Conservation (phyloP, 352 stramenopile genomes). For the Halophytophthora batemanensis region DNA sequence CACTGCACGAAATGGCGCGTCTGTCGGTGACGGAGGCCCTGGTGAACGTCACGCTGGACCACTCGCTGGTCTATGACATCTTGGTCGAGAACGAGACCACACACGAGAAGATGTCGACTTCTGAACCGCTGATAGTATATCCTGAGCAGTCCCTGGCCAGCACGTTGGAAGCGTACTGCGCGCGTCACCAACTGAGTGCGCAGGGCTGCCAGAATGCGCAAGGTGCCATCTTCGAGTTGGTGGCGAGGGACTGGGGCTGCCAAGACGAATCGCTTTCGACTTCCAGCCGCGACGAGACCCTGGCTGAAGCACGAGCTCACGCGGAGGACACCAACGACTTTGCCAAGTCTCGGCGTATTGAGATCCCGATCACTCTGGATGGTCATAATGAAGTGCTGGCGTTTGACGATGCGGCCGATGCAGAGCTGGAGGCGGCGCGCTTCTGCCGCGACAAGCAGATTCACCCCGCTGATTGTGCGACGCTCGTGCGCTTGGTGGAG, state of each 20-base stretch:
- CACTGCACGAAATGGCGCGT: conserved; percentile 43
- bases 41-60: conserved; percentile 61
- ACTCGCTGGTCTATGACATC: conserved; percentile 43
- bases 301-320: background rate
- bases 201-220: conserved; percentile 10
- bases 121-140: conserved; percentile 25
- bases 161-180: conserved; percentile 33
- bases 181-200: conserved; percentile 14
- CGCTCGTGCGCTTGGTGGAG: conserved; percentile 27
- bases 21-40: conserved; percentile 40
- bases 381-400: conserved; percentile 14
- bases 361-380: conserved; percentile 22
- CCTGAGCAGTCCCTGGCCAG: conserved; percentile 33
- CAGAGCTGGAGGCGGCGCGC: conserved; percentile 34
- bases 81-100: conserved; percentile 9
- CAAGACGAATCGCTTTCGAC: conserved; percentile 5
- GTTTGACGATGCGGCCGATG: conserved; percentile 15
- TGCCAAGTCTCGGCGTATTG: background rate
- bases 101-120: conserved; percentile 13
- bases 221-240: conserved; percentile 23
- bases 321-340: background rate
- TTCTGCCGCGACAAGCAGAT: conserved; percentile 34
- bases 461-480: conserved; percentile 23
- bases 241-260: conserved; percentile 52
- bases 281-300: too few relatives aligned